Evolutionary conservation across 2,329 filamentous ascomycete genomes (phyloP), one percentile per base, ranked within the genome.

Genomic region (Penicillium sp.): DNA sequence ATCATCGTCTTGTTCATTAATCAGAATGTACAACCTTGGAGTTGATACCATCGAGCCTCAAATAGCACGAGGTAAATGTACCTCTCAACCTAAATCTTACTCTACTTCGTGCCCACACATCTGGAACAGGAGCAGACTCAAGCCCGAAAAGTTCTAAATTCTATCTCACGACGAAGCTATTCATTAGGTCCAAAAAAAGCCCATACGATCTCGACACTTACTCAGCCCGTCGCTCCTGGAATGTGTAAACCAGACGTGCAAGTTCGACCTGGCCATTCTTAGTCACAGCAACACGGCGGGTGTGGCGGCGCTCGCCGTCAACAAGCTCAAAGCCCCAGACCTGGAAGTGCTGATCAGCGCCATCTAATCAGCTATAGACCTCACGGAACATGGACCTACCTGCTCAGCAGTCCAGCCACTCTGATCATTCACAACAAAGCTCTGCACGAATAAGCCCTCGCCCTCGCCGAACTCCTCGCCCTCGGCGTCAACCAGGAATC

Each of bases 401-500:
- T 80, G 78, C 47, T 72, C 65, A 3, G 75, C 79, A 19, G 64
- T 74, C 79, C 80, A 83, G 17, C 66, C 65, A 48, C 59, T 56
- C 34, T 69, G 68, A 29, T 68, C 45, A 52, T 73, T 79, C 37
- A 66, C 64, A 15, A 74, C 77, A 44, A 58, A 72, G 47, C 65
- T 73, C 59, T 80, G 68, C 17, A 81, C 46, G 41, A 71, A 68
- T 23, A 59, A 49, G 13, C 69, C 66, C 36, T 72, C 67, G 0
- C 64, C 62, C 4, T 71, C 68, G 0, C 68, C 69, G 9, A 59
- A 64, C 19, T 63, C 64, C 36, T 62, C 62, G 47, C 74, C 72
- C 7, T 62, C 67, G 2, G 74, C 70, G 46, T 78, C 80, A 36
- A 75, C 71, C 11, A 79, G 56, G 76, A 84, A 89, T 19, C 77